Evolutionary conservation across 2,329 filamentous ascomycete genomes (phyloP).

Genomic region (Daldinia eschscholtzii): DNA sequence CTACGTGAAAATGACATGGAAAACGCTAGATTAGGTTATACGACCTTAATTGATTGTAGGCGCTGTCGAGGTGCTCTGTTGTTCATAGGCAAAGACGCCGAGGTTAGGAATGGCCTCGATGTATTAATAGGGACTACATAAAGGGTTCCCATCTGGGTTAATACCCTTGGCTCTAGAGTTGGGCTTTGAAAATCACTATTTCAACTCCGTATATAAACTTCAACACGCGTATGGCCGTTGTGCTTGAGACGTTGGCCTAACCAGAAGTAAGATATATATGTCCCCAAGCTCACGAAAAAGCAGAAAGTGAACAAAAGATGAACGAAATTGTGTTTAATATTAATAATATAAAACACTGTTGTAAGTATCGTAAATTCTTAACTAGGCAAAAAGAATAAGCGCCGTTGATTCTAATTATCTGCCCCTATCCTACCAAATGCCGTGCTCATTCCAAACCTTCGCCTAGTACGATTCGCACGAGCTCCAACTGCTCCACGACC

Average conservation of each 20-base stretch:
- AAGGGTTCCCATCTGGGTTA: background rate
- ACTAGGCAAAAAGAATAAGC: conserved; percentile 16
- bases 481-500: conserved; percentile 76
- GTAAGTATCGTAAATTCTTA: background rate
- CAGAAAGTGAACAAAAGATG: no score
- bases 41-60: background rate
- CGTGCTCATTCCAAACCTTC: conserved; percentile 61
- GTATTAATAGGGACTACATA: conserved; percentile 36
- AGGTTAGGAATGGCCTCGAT: conserved; percentile 23
- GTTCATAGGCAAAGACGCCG: background rate
- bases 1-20: background rate
- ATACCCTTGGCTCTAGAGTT: conserved; percentile 2
- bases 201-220: conserved; percentile 23
- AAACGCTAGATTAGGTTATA: background rate
- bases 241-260: background rate
- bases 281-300: no score
- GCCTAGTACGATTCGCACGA: conserved; percentile 67
- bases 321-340: background rate
- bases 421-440: conserved; percentile 20
- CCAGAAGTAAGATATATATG: background rate
- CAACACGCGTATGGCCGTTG: background rate
- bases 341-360: background rate
- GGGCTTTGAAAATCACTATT: conserved; percentile 17
- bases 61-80: background rate
- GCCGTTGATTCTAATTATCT: conserved; percentile 15